These are phyloP conservation scores for Colletotrichum plurivorum DNA, from an alignment of 2,329 filamentous ascomycete species.

Conservation along the genomic window DNA sequence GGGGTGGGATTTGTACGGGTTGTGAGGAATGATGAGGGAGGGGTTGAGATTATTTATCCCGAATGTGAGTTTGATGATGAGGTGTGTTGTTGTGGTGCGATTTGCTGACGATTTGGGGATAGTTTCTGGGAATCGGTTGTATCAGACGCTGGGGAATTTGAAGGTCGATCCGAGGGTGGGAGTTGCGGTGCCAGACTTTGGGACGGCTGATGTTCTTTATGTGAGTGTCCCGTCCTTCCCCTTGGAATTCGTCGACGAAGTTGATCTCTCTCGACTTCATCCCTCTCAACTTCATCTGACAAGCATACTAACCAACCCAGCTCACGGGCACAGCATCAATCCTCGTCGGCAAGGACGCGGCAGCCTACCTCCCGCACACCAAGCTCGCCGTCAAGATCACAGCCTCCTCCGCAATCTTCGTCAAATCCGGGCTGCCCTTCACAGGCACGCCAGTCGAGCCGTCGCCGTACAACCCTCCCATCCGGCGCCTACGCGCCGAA, in stretches of 20 bases:
- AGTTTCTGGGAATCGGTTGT: constrained; percentile 84
- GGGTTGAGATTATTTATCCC: constrained; percentile 76
- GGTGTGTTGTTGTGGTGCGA: neutral
- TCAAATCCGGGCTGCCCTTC: constrained; percentile 77
- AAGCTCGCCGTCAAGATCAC: constrained; percentile 81
- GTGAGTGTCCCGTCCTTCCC: constrained; percentile 31
- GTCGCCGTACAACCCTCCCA: constrained; percentile 85
- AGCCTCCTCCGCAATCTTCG: constrained; percentile 72
- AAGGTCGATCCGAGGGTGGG: constrained; percentile 76
- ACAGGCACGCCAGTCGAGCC: constrained; percentile 70
- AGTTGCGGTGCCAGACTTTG: constrained; percentile 81
- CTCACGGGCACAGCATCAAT: constrained; percentile 78
- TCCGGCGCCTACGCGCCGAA: constrained; percentile 76
- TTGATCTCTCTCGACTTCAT: too few relatives aligned
- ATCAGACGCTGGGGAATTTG: constrained; percentile 87
- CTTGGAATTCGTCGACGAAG: too few relatives aligned
- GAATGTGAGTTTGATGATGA: constrained; percentile 67
- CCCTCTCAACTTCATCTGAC: too few relatives aligned
- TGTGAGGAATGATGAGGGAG: constrained; percentile 65
- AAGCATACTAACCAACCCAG: constrained; percentile 14
- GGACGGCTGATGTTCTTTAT: constrained; percentile 80
- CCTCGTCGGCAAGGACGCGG: constrained; percentile 75
- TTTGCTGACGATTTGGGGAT: neutral
- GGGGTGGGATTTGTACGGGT: constrained; percentile 81
- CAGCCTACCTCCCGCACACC: constrained; percentile 74